Conservation (phyloP, 345 rosid genomes). For the Angophora floribunda region DNA sequence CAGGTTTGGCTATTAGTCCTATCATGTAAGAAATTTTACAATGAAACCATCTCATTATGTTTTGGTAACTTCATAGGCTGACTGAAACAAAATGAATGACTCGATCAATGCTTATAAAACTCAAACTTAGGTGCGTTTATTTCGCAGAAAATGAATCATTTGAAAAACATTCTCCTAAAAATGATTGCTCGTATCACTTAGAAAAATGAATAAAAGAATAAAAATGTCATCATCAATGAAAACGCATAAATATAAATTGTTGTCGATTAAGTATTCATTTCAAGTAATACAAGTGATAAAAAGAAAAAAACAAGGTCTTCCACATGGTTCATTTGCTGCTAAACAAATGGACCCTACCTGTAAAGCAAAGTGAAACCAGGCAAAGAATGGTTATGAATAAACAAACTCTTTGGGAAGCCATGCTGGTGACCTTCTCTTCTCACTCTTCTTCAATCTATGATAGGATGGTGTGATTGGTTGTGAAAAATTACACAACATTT, state of each 20-base stretch:
- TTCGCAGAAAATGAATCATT: too few relatives aligned
- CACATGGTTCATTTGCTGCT: fast-evolving
- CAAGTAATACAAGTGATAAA: too few relatives aligned
- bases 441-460: background rate
- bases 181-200: too few relatives aligned
- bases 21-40: too few relatives aligned
- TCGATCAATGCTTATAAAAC: too few relatives aligned
- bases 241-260: too few relatives aligned
- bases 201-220: too few relatives aligned
- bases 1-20: background rate
- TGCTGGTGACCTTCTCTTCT: background rate
- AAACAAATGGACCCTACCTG: background rate
- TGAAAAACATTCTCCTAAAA: background rate
- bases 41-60: background rate
- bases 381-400: background rate
- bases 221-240: too few relatives aligned
- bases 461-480: background rate
- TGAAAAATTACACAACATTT: background rate
- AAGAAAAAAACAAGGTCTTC: too few relatives aligned
- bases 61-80: background rate
- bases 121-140: too few relatives aligned
- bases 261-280: too few relatives aligned
- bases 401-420: background rate
- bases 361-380: background rate
- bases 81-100: background rate